A percentile compares a stretch with the other conserved stretches of the same genome.
Conservation (phyloP, 192 early-diverging fungal genomes). For the Kappamyces sp. region DNA sequence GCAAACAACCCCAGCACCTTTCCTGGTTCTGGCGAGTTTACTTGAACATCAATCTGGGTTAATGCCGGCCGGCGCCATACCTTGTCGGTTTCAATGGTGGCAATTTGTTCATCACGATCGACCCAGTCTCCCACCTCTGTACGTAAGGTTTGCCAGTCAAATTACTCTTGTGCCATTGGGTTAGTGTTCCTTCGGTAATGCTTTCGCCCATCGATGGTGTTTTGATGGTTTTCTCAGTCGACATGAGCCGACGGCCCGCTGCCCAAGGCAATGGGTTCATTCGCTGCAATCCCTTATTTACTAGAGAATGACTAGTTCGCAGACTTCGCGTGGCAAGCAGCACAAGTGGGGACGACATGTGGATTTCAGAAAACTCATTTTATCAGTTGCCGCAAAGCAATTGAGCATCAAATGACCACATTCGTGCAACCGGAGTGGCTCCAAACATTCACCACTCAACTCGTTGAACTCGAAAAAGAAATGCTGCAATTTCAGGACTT, state of each 20-base stretch:
- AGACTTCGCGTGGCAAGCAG: no score
- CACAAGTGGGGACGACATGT: no score
- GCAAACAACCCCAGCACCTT: conserved; percentile 76
- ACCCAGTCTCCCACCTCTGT: conserved; percentile 93
- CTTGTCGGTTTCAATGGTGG: conserved; percentile 99
- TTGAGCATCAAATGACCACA: no score
- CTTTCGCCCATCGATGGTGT: conserved; percentile 97
- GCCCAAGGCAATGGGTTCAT: no score
- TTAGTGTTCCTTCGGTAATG: conserved; percentile 95
- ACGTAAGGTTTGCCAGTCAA: neutral
- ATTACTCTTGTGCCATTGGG: conserved; percentile 91
- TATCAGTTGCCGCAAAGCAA: no score
- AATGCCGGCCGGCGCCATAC: conserved; percentile 32
- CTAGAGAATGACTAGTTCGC: no score
- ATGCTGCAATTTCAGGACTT: no score
- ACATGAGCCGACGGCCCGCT: neutral
- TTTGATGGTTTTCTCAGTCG: conserved; percentile 81
- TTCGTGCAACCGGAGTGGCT: no score
- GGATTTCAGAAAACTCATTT: no score
- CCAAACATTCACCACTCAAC: no score
- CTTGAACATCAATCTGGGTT: conserved; percentile 90
- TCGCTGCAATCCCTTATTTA: no score
- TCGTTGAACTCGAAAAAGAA: no score
- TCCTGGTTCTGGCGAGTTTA: conserved; percentile 92
- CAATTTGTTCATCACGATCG: conserved; percentile 88